Evolutionary conservation across 1,139 yeast species (phyloP).

Genomic region (Trichomonascaceae sp.): DNA sequence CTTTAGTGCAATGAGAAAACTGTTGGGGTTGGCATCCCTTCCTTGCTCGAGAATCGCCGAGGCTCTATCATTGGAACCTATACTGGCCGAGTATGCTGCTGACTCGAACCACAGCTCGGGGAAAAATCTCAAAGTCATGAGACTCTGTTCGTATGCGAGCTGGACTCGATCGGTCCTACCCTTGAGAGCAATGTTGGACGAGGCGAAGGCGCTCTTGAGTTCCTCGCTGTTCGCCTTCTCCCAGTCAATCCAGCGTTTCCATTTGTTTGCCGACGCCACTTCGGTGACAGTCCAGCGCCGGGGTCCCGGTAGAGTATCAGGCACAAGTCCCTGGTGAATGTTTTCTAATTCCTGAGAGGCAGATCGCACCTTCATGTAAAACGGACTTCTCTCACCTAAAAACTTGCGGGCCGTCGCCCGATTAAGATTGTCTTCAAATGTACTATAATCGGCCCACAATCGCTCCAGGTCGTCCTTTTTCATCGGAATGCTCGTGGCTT

Average conservation of each 20-base stretch:
- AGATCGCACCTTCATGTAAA: conserved; percentile 83
- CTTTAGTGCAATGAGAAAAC: conserved; percentile 54
- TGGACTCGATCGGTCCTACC: conserved; percentile 49
- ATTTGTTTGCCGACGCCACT: conserved; percentile 33
- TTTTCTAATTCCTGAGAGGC: conserved; percentile 60
- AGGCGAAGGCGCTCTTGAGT: conserved; percentile 20
- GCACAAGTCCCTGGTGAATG: conserved; percentile 36
- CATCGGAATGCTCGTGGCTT: conserved; percentile 59
- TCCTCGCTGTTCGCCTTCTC: conserved; percentile 63
- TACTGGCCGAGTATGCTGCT: conserved; percentile 25
- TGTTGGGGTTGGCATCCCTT: conserved; percentile 52
- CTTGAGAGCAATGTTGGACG: too few species aligned
- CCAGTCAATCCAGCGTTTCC: conserved; percentile 72
- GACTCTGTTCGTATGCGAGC: conserved; percentile 62
- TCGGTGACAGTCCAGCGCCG: conserved; percentile 23
- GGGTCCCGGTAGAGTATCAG: conserved; percentile 28
- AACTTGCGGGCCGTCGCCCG: conserved; percentile 73
- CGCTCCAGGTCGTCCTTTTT: conserved; percentile 51
- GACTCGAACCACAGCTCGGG: conserved; percentile 85
- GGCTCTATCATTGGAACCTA: conserved; percentile 15
- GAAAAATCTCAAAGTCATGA: conserved; percentile 49
- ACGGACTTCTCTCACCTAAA: conserved; percentile 69
- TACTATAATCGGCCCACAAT: conserved; percentile 69
- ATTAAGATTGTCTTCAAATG: conserved; percentile 71
- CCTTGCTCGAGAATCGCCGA: conserved; percentile 41